Conservation (phyloP, 2,329 filamentous ascomycete species). For the Huntiella abstrusa region DNA sequence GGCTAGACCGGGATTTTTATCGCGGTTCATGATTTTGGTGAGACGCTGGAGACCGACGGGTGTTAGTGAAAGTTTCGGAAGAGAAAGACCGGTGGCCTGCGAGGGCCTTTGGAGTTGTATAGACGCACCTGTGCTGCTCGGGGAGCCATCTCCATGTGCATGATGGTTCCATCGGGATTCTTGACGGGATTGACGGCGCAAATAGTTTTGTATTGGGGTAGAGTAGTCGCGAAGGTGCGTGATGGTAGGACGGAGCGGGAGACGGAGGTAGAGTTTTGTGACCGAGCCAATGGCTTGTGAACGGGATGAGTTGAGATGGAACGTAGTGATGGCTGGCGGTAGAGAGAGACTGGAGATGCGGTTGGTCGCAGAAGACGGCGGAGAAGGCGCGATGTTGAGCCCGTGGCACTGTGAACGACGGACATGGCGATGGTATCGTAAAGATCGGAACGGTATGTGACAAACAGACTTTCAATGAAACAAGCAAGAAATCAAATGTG, state of each 20-base stretch:
- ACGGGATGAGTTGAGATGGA: not conserved
- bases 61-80: not conserved
- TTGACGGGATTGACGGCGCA: constrained; percentile 51
- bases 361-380: constrained; percentile 9
- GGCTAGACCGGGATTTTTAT: constrained; percentile 58
- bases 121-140: constrained; percentile 55
- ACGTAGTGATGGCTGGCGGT: constrained; percentile 15
- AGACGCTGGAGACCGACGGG: constrained; percentile 35
- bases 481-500: too few relatives aligned
- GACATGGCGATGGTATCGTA: not conserved
- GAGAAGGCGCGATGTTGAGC: constrained; percentile 5
- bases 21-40: constrained; percentile 53
- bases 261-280: not conserved
- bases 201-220: constrained; percentile 23
- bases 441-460: not conserved
- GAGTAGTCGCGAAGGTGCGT: constrained; percentile 22
- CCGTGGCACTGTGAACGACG: not conserved
- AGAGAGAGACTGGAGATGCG: constrained; percentile 23
- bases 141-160: constrained; percentile 67
- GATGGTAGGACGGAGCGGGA: not conserved
- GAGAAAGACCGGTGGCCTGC: not conserved
- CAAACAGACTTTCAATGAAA: too few relatives aligned
- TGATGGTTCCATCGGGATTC: constrained; percentile 69
- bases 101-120: not conserved
- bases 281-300: not conserved